Percentiles rank a stretch among this genome's conserved stretches.
phyloP scores from a whole-genome alignment of 257 asterid genomes.

The Cruciata laevipes region DNA sequence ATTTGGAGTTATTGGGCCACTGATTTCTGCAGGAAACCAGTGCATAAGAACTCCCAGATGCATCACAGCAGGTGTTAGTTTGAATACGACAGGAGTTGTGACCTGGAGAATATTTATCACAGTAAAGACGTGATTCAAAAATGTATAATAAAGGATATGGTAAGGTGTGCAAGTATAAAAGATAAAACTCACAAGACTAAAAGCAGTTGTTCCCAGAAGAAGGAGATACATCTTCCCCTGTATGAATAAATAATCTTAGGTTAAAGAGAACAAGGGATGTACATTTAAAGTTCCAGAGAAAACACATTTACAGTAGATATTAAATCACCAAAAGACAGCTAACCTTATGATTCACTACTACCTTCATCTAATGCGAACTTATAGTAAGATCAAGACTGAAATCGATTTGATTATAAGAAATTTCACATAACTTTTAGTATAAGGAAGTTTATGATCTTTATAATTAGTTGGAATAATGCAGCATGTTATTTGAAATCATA shows the following conservation, averaged over 20 bases:
- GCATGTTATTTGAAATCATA: background rate
- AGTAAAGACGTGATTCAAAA: slow-evolving; percentile 8
- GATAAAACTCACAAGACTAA: slow-evolving; percentile 67
- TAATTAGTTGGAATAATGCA: background rate
- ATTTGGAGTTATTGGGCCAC: slow-evolving; percentile 16
- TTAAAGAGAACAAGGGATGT: background rate
- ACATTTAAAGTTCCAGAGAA: background rate
- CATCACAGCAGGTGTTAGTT: slow-evolving; percentile 68
- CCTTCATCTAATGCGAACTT: background rate
- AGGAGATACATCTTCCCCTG: slow-evolving; percentile 95
- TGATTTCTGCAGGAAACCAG: slow-evolving; percentile 77
- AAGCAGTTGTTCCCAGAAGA: slow-evolving; percentile 94
- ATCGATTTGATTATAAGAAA: background rate
- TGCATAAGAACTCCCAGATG: slow-evolving; percentile 78
- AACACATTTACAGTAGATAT: background rate
- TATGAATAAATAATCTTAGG: slow-evolving; percentile 17
- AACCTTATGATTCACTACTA: background rate
- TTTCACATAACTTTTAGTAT: background rate
- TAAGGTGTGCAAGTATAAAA: background rate
- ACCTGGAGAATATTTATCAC: slow-evolving; percentile 42
- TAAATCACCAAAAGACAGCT: background rate
- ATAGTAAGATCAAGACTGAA: background rate
- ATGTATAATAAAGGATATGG: slow-evolving; percentile 6
- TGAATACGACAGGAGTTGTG: slow-evolving; percentile 84
- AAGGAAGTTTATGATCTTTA: background rate